Conservation (phyloP, 192 early-diverging fungal species). For the Coemansia sp. region DNA sequence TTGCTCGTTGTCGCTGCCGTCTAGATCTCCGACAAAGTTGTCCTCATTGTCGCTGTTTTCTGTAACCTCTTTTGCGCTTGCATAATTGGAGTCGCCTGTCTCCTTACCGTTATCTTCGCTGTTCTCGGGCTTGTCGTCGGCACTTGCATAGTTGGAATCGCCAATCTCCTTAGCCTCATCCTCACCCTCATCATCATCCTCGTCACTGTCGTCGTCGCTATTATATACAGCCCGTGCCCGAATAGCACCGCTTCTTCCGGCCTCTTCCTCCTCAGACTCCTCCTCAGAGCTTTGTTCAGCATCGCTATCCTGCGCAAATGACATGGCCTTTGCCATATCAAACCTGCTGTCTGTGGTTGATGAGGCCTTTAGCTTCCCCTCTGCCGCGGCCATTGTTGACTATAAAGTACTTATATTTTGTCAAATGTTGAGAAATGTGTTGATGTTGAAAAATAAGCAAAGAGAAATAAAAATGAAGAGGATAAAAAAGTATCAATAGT, state of each 20-base stretch:
- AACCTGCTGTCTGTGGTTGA: not conserved
- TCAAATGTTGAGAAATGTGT: too few relatives aligned
- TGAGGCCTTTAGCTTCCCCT: not conserved
- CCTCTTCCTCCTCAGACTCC: conserved; percentile 6
- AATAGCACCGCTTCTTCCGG: conserved; percentile 7
- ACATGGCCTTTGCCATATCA: not conserved
- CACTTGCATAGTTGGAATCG: too few relatives aligned
- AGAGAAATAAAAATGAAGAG: not conserved
- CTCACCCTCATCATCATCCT: not conserved
- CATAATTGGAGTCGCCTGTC: not conserved
- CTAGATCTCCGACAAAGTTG: conserved; percentile 22
- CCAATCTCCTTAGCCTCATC: not conserved
- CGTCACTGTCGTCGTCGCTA: conserved; percentile 4
- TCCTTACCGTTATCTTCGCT: conserved; percentile 5
- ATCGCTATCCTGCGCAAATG: too few relatives aligned
- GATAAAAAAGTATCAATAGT: too few relatives aligned
- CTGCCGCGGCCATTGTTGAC: not conserved
- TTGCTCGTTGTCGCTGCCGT: conserved; percentile 7
- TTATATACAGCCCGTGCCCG: not conserved
- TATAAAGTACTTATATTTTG: not conserved
- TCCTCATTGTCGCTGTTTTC: conserved; percentile 18
- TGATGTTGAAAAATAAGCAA: not conserved
- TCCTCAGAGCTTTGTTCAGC: not conserved
- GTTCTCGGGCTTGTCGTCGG: too few relatives aligned
- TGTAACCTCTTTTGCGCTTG: conserved; percentile 1